Evolutionary conservation across 2,329 filamentous ascomycete species (phyloP), one percentile per base, ranked within the genome.

Genomic region (Fusarium denticulatum): DNA sequence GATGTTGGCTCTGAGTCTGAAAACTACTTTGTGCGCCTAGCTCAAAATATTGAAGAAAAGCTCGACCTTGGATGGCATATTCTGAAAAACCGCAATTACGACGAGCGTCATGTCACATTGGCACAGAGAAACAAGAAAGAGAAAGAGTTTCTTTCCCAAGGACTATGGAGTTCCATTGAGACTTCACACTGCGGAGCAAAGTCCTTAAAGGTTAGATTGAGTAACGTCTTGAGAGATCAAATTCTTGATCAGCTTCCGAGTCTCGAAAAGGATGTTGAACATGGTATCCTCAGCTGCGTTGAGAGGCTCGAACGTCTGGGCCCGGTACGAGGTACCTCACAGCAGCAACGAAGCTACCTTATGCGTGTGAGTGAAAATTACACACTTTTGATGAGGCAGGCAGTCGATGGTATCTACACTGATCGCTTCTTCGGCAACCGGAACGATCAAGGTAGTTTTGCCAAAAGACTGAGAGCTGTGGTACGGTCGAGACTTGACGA

Each of bases 1-100:
- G 45, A 65, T 30, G 30, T 52, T 2, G 77, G 70, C 3, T 64
- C 60, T 20, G 15, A 13, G 16, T 86, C 86, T 0, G 81, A 79
- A 1, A 82, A 80, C 32, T 85, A 88, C 7, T 88, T 82, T 53
- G 49, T 86, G 2, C 78, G 80, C 0, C 80, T 88, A 0, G 86
- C 85, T 0, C 75, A 77, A 34, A 89, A 89, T 60, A 69, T 82
- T 6, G 83, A 88, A 15, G 81, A 87, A 0, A 76, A 83, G 8
- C 85, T 89, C 26, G 78, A 81, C 1, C 84, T 88, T 0, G 87
- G 88, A 1, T 90, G 87, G 86, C 87, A 89, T 61, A 84, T 88
- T 1, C 77, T 89, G 6, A 79, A 20, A 81, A 84, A 61, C 26
- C 57, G 55, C 11, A 61, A 40, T n/a, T 74, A 36, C 22, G 58